A percentile compares a stretch with the other conserved stretches of the same genome.
Conservation (phyloP, 2,329 filamentous ascomycete genomes). For the Aaosphaeria arxii region DNA sequence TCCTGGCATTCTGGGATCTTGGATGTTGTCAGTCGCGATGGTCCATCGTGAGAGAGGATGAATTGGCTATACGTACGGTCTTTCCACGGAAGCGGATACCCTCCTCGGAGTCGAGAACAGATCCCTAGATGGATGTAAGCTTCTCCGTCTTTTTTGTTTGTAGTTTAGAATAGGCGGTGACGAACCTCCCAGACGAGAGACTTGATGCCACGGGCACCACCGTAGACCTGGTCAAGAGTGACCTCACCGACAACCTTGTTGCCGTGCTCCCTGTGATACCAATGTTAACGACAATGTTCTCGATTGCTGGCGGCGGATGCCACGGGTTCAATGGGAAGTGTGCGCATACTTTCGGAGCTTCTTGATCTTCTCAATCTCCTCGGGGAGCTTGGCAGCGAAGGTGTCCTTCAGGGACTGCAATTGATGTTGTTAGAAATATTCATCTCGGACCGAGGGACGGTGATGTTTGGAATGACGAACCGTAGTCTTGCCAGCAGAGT, state of each 20-base stretch:
- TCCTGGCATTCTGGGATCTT: constrained; percentile 97
- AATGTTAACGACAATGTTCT: constrained; percentile 19
- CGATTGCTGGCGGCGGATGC: constrained; percentile 1
- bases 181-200: constrained; percentile 89
- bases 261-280: constrained; percentile 72
- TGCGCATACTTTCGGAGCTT: constrained; percentile 82
- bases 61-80: constrained; percentile 56
- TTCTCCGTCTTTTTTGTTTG: constrained; percentile 1
- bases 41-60: neutral
- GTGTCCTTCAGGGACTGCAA: constrained; percentile 92
- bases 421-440: constrained; percentile 23
- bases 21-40: constrained; percentile 15
- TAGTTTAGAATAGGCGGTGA: constrained; percentile 3
- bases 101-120: constrained; percentile 96
- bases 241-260: constrained; percentile 96
- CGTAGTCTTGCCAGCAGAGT: constrained; percentile 84
- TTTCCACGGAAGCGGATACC: constrained; percentile 99
- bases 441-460: constrained; percentile 2
- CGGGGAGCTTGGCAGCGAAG: constrained; percentile 92
- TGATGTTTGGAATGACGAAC: constrained; percentile 48
- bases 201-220: constrained; percentile 98
- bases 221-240: constrained; percentile 98
- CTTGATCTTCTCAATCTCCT: constrained; percentile 99
- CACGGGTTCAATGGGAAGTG: constrained; percentile 4
- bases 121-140: constrained; percentile 54